These are phyloP conservation scores for Solioccasus polychromus DNA, from an alignment of 768 basidiomycete genomes.

Conservation along the genomic window DNA sequence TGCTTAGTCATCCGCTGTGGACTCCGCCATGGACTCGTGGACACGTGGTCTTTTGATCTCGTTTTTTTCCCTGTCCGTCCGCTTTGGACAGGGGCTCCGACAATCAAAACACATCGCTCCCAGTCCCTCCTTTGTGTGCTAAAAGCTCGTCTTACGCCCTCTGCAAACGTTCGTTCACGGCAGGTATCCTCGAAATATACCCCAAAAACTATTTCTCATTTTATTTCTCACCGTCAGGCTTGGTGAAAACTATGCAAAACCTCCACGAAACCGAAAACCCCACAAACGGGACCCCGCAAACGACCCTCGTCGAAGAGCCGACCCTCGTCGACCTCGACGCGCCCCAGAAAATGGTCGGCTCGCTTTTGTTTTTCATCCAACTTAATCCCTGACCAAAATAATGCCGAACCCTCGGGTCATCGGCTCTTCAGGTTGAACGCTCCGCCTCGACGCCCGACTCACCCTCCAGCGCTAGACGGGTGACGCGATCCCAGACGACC, in stretches of 20 bases:
- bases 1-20: conserved; percentile 12
- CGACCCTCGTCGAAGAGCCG: conserved; percentile 14
- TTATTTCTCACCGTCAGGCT: conserved; percentile 31
- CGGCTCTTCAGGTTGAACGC: conserved; percentile 23
- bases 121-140: conserved; percentile 13
- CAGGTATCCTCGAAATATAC: conserved; percentile 15
- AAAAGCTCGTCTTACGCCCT: conserved; percentile 16
- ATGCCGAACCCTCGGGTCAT: conserved; percentile 28
- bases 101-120: conserved; percentile 33
- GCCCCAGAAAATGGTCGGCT: conserved; percentile 30
- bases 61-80: conserved; percentile 36
- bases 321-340: conserved; percentile 26
- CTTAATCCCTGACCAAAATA: conserved; percentile 24
- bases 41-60: conserved; percentile 34
- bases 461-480: conserved; percentile 20
- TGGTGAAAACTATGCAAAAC: conserved; percentile 32
- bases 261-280: conserved; percentile 23
- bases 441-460: conserved; percentile 24
- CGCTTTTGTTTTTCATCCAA: conserved; percentile 30
- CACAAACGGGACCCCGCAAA: conserved; percentile 7
- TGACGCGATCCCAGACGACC: conserved; percentile 35
- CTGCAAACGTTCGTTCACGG: not conserved
- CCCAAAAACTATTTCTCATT: not conserved
- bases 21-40: conserved; percentile 19
- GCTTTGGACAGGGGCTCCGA: conserved; percentile 37